Evolutionary conservation across 169 alveolate species (phyloP), one percentile per base, ranked within the genome.

Genomic region (Plasmodium billcollinsi): DNA sequence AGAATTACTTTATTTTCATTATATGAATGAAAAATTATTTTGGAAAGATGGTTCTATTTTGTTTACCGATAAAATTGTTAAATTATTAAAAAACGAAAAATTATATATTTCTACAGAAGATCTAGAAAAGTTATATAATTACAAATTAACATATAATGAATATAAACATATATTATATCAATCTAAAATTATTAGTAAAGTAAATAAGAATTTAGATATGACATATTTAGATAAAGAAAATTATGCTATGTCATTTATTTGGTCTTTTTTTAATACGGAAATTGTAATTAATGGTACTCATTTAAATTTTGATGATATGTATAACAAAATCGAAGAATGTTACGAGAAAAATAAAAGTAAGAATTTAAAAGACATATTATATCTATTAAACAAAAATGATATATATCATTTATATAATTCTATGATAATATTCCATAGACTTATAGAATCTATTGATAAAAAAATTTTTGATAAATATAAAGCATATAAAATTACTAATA

Each of bases 241-340:
- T 26, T 62, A 86, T 52, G 73, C 73, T n/a, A 71, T 86, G 15
- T 47, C 92, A 11, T 2, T 71, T 65, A 58, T 70, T 43, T 86
- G 92, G 92, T 62, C 71, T 24, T 71, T 86, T 71, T 33, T 86
- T 21, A 86, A 86, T n/a, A 67, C 74, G 3, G 88, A 86, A 29
- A 49, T 86, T 20, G 26, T 56, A 8, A 65, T 86, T 9, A 86
- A 86, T 65, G 88, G 88, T 12, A 21, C 33, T 47, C 50, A 72
- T 45, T 49, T 52, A 12, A 61, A 47, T 15, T 86, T 86, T 86
- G 88, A 86, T 39, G 76, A 72, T 72, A 21, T 61, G 43, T 71
- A 86, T 52, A 3, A 63, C 12, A 86, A 86, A 73, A 39, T 86
- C n/a, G 71, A 83, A 58, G 71, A 56, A 39, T 39, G 2, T 6